Conservation (phyloP, 2,329 filamentous ascomycete species). For the Ophiostoma sp. region DNA sequence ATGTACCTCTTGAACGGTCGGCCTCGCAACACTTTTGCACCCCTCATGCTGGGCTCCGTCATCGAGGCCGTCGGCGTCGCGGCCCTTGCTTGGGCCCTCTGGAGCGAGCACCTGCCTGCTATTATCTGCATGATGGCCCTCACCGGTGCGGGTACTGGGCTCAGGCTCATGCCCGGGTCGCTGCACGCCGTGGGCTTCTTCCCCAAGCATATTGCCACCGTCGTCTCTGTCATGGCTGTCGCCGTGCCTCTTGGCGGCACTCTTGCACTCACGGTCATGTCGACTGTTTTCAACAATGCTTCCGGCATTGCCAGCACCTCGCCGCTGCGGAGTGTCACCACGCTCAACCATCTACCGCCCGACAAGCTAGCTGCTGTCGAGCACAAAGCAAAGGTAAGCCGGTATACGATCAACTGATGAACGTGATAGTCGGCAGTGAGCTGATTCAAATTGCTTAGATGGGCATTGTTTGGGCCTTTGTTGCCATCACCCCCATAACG, state of each 20-base stretch:
- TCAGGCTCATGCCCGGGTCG: conserved; percentile 58
- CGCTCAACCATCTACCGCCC: conserved; percentile 35
- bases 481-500: conserved; percentile 57
- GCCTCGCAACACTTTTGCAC: conserved; percentile 57
- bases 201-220: conserved; percentile 51
- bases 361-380: conserved; percentile 37
- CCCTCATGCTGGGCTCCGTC: conserved; percentile 52
- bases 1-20: conserved; percentile 56
- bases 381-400: conserved; percentile 38
- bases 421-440: too few relatives aligned
- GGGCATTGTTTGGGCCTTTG: conserved; percentile 62
- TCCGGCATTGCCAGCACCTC: conserved; percentile 31
- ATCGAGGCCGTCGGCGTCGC: conserved; percentile 55
- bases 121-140: conserved; percentile 63
- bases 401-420: background rate
- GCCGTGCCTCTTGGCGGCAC: conserved; percentile 60
- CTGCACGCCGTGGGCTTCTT: conserved; percentile 61
- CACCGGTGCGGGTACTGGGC: conserved; percentile 56
- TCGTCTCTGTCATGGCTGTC: conserved; percentile 56
- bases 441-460: conserved; percentile 23
- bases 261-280: conserved; percentile 61
- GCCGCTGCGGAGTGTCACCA: conserved; percentile 34
- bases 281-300: conserved; percentile 61
- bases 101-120: conserved; percentile 18
- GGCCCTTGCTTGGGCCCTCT: conserved; percentile 48